phyloP scores from a whole-genome alignment of 768 basidiomycete genomes.

The Termitomyces sp. region DNA sequence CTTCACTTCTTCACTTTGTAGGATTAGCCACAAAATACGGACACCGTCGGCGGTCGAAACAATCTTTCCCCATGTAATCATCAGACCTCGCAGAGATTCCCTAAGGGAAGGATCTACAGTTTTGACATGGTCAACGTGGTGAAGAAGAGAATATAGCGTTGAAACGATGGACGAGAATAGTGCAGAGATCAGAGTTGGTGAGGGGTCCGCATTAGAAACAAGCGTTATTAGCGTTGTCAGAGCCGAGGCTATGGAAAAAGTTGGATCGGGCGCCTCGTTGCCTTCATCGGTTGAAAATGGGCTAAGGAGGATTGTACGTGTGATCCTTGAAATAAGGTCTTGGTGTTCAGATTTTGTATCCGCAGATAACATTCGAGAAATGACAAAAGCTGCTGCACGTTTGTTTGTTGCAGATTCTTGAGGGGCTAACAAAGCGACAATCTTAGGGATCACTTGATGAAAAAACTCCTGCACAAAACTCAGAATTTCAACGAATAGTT shows the following conservation, averaged over 20 bases:
- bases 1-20: constrained; percentile 42
- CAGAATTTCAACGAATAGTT: neutral
- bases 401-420: constrained; percentile 41
- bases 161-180: constrained; percentile 68
- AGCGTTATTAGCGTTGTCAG: constrained; percentile 53
- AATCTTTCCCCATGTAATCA: constrained; percentile 76
- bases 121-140: constrained; percentile 48
- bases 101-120: constrained; percentile 63
- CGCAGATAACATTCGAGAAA: constrained; percentile 59
- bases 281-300: constrained; percentile 35
- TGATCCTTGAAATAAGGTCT: constrained; percentile 27
- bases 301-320: constrained; percentile 48
- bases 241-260: constrained; percentile 18
- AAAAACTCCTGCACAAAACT: constrained; percentile 55
- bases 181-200: constrained; percentile 58
- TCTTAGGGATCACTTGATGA: constrained; percentile 44
- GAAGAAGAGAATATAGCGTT: constrained; percentile 60
- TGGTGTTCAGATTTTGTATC: constrained; percentile 25
- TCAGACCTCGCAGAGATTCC: constrained; percentile 54
- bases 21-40: constrained; percentile 55
- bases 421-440: constrained; percentile 47
- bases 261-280: neutral
- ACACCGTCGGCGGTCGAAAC: constrained; percentile 49
- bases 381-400: constrained; percentile 62
- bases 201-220: constrained; percentile 75